phyloP scores from a whole-genome alignment of 169 alveolate species.

The Eimeria acervulina region DNA sequence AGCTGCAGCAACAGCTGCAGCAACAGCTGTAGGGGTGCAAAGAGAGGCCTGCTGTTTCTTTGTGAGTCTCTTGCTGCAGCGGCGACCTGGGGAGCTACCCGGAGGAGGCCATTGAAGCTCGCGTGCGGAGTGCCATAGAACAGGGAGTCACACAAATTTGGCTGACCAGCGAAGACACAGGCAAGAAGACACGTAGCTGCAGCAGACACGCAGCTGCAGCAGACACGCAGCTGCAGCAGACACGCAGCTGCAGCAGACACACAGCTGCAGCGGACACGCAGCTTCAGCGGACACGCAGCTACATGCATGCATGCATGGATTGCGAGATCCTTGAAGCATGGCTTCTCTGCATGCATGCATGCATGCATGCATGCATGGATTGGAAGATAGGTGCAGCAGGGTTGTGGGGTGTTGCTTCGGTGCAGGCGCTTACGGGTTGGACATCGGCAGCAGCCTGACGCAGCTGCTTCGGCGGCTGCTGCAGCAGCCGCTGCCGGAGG shows the following conservation, averaged over 20 bases:
- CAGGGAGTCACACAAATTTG: conserved; percentile 98
- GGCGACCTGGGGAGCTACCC: conserved; percentile 97
- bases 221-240: not conserved
- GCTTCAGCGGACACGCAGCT: not conserved
- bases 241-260: not conserved
- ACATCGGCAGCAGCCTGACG: conserved; percentile 97
- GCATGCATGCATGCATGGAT: not conserved
- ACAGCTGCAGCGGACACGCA: not conserved
- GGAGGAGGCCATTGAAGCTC: conserved; percentile 93
- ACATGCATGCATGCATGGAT: too few species aligned
- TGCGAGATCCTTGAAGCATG: too few species aligned
- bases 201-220: not conserved
- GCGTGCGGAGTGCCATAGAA: conserved; percentile 93
- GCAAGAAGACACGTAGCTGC: not conserved
- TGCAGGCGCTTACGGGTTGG: conserved; percentile 98
- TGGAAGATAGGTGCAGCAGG: not conserved
- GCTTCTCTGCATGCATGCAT: not conserved
- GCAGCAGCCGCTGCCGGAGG: conserved; percentile 59
- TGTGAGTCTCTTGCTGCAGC: conserved; percentile 86
- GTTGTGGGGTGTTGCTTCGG: not conserved
- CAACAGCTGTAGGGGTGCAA: not conserved
- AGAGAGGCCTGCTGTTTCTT: not conserved
- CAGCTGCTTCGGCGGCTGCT: conserved; percentile 92
- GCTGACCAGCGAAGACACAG: conserved; percentile 99
- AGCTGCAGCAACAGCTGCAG: not conserved